Percentiles rank a stretch among this genome's conserved stretches.
These are phyloP conservation scores for Pleurotus cornucopiae DNA, from an alignment of 768 basidiomycete genomes.

Conservation along the genomic window DNA sequence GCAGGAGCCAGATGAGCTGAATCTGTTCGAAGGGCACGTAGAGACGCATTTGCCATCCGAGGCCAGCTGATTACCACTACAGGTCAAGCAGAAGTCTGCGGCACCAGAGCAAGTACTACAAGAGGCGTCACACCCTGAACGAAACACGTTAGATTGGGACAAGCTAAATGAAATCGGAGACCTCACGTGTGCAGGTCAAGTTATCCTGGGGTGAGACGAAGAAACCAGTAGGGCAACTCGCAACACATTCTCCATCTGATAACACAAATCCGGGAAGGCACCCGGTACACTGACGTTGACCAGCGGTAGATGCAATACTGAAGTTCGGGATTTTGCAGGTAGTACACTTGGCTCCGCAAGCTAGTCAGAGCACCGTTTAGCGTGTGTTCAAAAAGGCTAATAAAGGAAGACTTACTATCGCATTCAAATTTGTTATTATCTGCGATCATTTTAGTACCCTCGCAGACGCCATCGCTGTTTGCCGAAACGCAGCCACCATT, in stretches of 20 bases:
- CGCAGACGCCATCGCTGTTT: conserved; percentile 67
- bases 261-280: conserved; percentile 78
- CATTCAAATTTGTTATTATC: conserved; percentile 83
- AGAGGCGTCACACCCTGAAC: conserved; percentile 58
- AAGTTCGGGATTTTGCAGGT: conserved; percentile 75
- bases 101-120: conserved; percentile 71
- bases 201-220: conserved; percentile 72
- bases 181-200: conserved; percentile 68
- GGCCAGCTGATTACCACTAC: conserved; percentile 61
- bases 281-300: conserved; percentile 67
- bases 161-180: not conserved
- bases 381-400: not conserved
- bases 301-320: conserved; percentile 57
- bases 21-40: conserved; percentile 70
- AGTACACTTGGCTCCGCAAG: conserved; percentile 80
- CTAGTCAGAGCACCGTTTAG: conserved; percentile 30
- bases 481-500: conserved; percentile 70
- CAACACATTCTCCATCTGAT: conserved; percentile 64
- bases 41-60: conserved; percentile 70
- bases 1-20: conserved; percentile 64
- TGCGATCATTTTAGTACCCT: conserved; percentile 64
- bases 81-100: conserved; percentile 70
- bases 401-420: conserved; percentile 54
- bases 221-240: conserved; percentile 67
- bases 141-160: not conserved